Base-by-base conservation (phyloP, 1,284 basidiomycete genomes). In the Blastosporella zonata region DNA sequence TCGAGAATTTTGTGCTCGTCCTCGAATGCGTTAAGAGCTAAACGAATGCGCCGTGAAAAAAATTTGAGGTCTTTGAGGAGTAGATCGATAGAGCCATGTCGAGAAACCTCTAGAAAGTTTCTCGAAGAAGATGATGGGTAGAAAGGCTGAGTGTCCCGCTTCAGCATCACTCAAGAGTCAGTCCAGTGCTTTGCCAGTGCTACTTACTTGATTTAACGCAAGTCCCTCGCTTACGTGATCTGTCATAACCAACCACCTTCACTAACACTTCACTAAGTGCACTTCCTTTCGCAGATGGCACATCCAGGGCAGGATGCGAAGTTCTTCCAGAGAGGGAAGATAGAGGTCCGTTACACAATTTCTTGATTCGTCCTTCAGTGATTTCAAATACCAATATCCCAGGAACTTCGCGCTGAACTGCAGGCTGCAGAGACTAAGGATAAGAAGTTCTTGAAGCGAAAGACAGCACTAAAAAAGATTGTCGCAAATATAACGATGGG, bases 401-500 rank as follows among this genome's bases (percentile, higher is more conserved):
- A 90, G 88, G 87, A 90, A 75, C 88, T 90, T 61, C 85, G 88
- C 45, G 78, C 87, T 54, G 94, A 97, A 68, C 78, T 97, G 40
- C 90, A 93, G 65, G 87, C 88, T 48, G 87, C 92, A 6, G 90
- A 92, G 64, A 77, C 85, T 54, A 93, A 93, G 70, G 94, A 97
- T 78, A 97, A 97, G 78, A 94, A 93, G 61, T 97, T 82, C 58
- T 72, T 81, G 57, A 93, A 93, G 70, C 81, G 92, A 58, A 96
- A 93, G 79, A 92, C 81, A 0, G 89, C 90, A 18, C 71, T 97
- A 62, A 97, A 97, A 80, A 95, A 95, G 76, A 88, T 97, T 57
- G 92, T 96, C 17, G 90, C 93, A 42, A 94, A 93, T 67, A 95
- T 95, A 66, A 97, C 93, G 1, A 95, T 95, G 86, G 93, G 93